A percentile compares a stretch with the other conserved stretches of the same genome.
Conservation (phyloP, 257 asterid genomes). For the Agastache rugosa region DNA sequence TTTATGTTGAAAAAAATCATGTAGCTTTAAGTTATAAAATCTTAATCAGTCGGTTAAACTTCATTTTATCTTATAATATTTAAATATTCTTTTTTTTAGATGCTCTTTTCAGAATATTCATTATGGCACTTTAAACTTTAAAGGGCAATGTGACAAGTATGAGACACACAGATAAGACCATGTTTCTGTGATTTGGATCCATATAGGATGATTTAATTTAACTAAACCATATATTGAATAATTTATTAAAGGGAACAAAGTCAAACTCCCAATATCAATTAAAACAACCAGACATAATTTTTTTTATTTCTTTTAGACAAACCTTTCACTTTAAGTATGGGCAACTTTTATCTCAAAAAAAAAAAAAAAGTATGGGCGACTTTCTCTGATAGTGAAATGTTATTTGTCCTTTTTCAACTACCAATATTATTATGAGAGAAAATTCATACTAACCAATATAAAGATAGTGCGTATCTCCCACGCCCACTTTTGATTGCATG, state of each 20-base stretch:
- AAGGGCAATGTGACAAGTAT: conserved; percentile 27
- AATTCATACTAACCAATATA: too few relatives aligned
- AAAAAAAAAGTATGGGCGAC: conserved; percentile 23
- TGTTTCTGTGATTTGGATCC: conserved; percentile 44
- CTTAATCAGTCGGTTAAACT: too few relatives aligned
- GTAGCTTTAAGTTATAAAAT: too few relatives aligned
- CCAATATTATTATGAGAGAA: too few relatives aligned
- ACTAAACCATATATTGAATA: not conserved
- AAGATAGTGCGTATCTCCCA: too few relatives aligned
- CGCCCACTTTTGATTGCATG: too few relatives aligned
- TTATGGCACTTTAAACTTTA: conserved; percentile 24
- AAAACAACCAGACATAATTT: not conserved
- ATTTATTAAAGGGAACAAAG: conserved; percentile 8
- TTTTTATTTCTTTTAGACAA: not conserved
- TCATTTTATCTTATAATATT: not conserved
- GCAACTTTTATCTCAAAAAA: too few relatives aligned
- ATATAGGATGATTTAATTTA: conserved; percentile 20
- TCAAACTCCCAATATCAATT: conserved; percentile 5
- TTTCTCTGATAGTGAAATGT: conserved; percentile 18
- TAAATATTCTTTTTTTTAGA: not conserved
- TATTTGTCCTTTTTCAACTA: conserved; percentile 23
- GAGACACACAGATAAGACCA: conserved; percentile 13
- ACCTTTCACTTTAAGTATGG: conserved; percentile 22
- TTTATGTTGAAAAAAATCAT: too few relatives aligned
- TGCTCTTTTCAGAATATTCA: conserved; percentile 15